Evolutionary conservation across 2,329 filamentous ascomycete genomes (phyloP), one percentile per base, ranked within the genome.

Genomic region (Diaporthe amygdali): DNA sequence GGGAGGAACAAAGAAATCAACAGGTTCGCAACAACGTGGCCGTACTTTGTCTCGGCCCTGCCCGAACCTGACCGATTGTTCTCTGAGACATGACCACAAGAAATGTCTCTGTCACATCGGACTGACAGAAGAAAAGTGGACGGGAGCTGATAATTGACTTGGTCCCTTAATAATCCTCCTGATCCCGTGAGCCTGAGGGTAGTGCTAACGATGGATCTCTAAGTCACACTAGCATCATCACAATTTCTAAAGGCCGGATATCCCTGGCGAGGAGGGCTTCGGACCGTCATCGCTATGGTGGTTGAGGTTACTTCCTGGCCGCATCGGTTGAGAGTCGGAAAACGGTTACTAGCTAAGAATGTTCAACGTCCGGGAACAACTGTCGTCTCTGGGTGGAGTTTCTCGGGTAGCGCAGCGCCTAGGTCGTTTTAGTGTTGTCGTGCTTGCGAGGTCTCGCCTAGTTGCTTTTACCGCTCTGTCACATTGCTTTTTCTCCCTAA

Each of bases 41-140:
- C 67, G 51, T 63, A 39, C 34, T 46, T 64, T 67, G 68, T 69
- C 52, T 70, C 69, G 54, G 51, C n/a, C 44, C 37, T 63, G 52
- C 47, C 52, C 51, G n/a, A 52, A 68, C 44, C 47, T 52, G 27
- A 52, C 44, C 44, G n/a, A 68, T 68, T 59, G 52, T 68, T 30
- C 25, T 41, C 66, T 68, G 66, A 56, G 52, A 68, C 66, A 68
- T 51, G 71, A 67, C 52, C 52, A 72, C 68, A 63, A 54, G 59
- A 17, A 27, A 55, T 72, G 71, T 72, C 68, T 72, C 61, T 67
- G 44, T 46, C 20, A 46, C 17, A 32, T 44, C 46, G 22, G 20
- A 17, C 34, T 37, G 59, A 49, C n/a, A 47, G 44, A 56, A 20
- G 22, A 68, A 56, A 34, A 10, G 52, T 44, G 47, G 27, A 55